These are phyloP conservation scores for Talaromyces liani DNA, from an alignment of 495 filamentous ascomycete species.

Conservation along the genomic window DNA sequence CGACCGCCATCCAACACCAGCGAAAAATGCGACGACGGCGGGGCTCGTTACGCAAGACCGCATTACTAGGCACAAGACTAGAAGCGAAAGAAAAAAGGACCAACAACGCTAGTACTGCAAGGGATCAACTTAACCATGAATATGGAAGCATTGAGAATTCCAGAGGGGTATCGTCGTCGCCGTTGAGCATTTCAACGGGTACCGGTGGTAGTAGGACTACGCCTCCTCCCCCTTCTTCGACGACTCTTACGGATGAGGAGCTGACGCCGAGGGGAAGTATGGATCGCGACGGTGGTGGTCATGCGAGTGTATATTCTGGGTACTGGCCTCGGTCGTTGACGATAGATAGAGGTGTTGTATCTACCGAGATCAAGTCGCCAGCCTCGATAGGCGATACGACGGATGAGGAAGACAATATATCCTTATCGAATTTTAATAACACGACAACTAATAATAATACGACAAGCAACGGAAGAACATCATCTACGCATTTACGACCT, in stretches of 20 bases:
- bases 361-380: conserved; percentile 9
- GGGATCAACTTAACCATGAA: not conserved
- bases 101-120: conserved; percentile 8
- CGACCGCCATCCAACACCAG: conserved; percentile 50
- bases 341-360: not conserved
- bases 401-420: conserved; percentile 69
- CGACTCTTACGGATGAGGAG: conserved; percentile 9
- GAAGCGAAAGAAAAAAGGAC: conserved; percentile 41
- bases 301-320: not conserved
- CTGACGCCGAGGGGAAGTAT: conserved; percentile 14
- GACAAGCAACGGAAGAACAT: conserved; percentile 2
- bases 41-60: conserved; percentile 73
- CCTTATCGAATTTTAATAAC: conserved; percentile 39
- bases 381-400: conserved; percentile 47
- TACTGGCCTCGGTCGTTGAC: conserved; percentile 2
- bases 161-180: not conserved
- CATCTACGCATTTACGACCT: conserved; percentile 21
- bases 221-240: not conserved
- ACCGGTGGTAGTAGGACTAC: not conserved
- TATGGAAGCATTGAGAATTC: conserved; percentile 4
- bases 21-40: conserved; percentile 65
- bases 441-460: conserved; percentile 9
- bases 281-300: conserved; percentile 12
- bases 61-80: conserved; percentile 60
- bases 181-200: not conserved